phyloP scores from a whole-genome alignment of 2,329 filamentous ascomycete genomes.

The Aureobasidium leucospermi region DNA sequence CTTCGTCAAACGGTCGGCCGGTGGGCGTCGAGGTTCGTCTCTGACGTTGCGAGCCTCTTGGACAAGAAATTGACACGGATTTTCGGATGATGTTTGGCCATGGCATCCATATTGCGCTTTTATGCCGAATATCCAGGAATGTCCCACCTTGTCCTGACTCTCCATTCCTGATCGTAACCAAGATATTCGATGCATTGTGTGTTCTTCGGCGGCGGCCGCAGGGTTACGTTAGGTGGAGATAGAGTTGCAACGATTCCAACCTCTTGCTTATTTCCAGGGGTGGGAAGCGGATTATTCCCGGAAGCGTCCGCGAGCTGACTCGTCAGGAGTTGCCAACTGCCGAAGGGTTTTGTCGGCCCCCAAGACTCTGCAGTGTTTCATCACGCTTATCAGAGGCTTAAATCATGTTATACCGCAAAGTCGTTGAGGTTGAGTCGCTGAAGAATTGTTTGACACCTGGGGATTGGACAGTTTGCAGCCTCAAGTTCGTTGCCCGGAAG shows the following conservation, averaged over 20 bases:
- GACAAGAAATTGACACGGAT: not conserved
- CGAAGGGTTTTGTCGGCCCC: not conserved
- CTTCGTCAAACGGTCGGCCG: not conserved
- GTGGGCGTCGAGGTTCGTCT: not conserved
- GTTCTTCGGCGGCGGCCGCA: not conserved
- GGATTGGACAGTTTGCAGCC: not conserved
- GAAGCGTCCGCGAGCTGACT: not conserved
- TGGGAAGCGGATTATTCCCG: not conserved
- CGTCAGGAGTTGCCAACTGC: not conserved
- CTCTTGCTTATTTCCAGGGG: not conserved
- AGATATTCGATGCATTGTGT: not conserved
- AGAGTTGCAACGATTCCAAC: conserved; percentile 4
- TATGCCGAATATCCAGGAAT: not conserved
- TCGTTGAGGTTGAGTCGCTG: not conserved
- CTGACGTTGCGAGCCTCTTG: not conserved
- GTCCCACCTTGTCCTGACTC: not conserved
- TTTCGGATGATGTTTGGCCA: not conserved
- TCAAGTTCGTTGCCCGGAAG: not conserved
- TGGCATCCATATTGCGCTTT: not conserved
- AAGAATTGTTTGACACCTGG: not conserved
- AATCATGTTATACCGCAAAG: not conserved
- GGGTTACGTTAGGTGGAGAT: not conserved
- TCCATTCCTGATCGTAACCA: not conserved
- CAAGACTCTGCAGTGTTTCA: not conserved
- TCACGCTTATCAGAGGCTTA: not conserved